Base-by-base conservation (phyloP, 805 yeast genomes). In the Ogataea ramenticola region DNA sequence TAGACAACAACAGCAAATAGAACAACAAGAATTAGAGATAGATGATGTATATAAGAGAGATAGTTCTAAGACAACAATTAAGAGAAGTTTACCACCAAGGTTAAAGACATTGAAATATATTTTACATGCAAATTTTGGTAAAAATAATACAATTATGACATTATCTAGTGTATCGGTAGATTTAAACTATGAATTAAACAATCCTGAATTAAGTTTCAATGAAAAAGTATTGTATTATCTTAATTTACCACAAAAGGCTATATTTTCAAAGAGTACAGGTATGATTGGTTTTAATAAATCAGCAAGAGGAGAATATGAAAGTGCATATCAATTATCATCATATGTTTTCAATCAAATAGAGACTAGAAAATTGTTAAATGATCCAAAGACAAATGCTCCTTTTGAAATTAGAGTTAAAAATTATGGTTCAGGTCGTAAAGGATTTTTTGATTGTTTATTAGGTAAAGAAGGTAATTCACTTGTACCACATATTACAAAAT, bases 241-340 rank as follows among this genome's bases (percentile, higher is more conserved):
- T 53, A 79, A 83, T 49, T 75, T 90, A 40, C 93, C 89, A 22
- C 91, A 90, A 64, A 82, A 79, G 49, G 80, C 83, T 26, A 73
- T 77, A 50, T 60, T 82, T 38, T 77, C 82, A 20, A 67, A 86
- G 41, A 76, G 87, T 8, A 83, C 96, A 0, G 99, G 99, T 42
- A 79, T 77, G 58, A 70, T 88, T 42, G 99, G 98, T 3, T 91
- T 89, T 71, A 77, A 88, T 57, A 88, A 89, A 57, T 78, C 93
- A 16, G 88, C 88, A 45, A 80, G 96, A 65, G 87, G 95, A 40
- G 96, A 88, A 62, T 87, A 86, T 57, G 99, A 91, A 65, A 96
- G 96, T 1, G 84, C 84, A 14, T 90, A 83, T 70, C 96, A 89
- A 62, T 82, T 91, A 10, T 70, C 89, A 15, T 70, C 89, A 4